Conservation (phyloP, 768 basidiomycete genomes). For the Phanerochaete carnosa region DNA sequence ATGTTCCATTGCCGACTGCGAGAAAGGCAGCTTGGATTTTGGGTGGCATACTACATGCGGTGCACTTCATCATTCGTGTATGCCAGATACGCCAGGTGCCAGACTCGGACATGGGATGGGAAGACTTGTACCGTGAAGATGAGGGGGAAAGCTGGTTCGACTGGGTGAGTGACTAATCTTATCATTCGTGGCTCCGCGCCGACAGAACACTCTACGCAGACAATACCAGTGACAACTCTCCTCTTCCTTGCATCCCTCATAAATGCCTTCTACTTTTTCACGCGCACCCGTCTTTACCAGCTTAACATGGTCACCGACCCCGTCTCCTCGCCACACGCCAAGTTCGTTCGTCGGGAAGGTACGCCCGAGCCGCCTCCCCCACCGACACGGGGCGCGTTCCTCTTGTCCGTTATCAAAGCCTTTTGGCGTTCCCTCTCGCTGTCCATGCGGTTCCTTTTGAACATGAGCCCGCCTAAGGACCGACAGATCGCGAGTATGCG, state of each 20-base stretch:
- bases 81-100: conserved; percentile 52
- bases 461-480: conserved; percentile 46
- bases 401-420: conserved; percentile 18
- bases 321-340: conserved; percentile 66
- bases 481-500: conserved; percentile 15
- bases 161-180: conserved; percentile 50
- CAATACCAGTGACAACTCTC: conserved; percentile 57
- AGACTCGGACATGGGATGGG: conserved; percentile 74
- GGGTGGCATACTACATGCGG: conserved; percentile 60
- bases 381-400: conserved; percentile 28
- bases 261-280: conserved; percentile 67
- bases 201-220: conserved; percentile 39
- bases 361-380: not conserved
- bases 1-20: conserved; percentile 68
- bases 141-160: conserved; percentile 70
- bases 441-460: conserved; percentile 66
- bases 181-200: conserved; percentile 8
- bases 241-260: conserved; percentile 51
- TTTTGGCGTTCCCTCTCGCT: conserved; percentile 51
- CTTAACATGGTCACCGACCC: conserved; percentile 62
- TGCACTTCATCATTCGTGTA: conserved; percentile 66
- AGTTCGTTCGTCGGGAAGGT: conserved; percentile 50
- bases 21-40: conserved; percentile 63
- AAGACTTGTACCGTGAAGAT: conserved; percentile 70
- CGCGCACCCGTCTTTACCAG: conserved; percentile 65